These are phyloP conservation scores for Tetrapyrgos nigripes DNA, from an alignment of 1,284 basidiomycete genomes.

Conservation along the genomic window DNA sequence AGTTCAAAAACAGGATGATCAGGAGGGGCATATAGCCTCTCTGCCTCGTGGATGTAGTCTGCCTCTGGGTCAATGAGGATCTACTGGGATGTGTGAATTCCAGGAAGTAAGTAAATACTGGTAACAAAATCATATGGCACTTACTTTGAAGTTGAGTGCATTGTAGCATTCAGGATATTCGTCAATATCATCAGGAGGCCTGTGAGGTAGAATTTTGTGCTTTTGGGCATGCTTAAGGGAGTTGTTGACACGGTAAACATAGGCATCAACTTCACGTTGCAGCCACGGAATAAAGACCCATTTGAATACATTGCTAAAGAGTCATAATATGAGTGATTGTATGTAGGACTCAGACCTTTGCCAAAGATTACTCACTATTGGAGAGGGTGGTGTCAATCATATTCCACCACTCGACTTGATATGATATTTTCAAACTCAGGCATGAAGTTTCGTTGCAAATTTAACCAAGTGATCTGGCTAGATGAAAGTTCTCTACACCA, in stretches of 20 bases:
- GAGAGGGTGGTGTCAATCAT: too few relatives aligned
- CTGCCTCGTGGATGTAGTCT: conserved; percentile 2
- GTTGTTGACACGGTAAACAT: too few relatives aligned
- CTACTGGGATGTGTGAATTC: background rate
- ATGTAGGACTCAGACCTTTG: too few relatives aligned
- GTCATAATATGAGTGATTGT: too few relatives aligned
- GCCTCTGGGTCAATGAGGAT: conserved; percentile 5
- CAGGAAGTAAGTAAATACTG: too few relatives aligned
- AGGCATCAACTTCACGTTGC: too few relatives aligned
- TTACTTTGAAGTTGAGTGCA: conserved; percentile 22
- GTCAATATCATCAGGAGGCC: conserved; percentile 21
- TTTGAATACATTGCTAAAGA: conserved; percentile 28
- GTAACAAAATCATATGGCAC: background rate
- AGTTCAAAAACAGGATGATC: conserved; percentile 22
- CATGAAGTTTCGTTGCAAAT: conserved; percentile 19
- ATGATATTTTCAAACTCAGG: conserved; percentile 28
- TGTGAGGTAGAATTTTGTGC: too few relatives aligned
- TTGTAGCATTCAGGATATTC: conserved; percentile 19
- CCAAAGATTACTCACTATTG: too few relatives aligned
- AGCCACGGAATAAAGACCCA: conserved; percentile 33
- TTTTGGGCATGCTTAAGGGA: too few relatives aligned
- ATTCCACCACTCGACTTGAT: too few relatives aligned
- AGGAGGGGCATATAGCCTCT: conserved; percentile 10
- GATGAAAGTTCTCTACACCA: conserved; percentile 29
- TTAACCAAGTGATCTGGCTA: conserved; percentile 31